Evolutionary conservation across 371 early-diverging fungal genomes (phyloP).

Genomic region (Mucor velutinosus): DNA sequence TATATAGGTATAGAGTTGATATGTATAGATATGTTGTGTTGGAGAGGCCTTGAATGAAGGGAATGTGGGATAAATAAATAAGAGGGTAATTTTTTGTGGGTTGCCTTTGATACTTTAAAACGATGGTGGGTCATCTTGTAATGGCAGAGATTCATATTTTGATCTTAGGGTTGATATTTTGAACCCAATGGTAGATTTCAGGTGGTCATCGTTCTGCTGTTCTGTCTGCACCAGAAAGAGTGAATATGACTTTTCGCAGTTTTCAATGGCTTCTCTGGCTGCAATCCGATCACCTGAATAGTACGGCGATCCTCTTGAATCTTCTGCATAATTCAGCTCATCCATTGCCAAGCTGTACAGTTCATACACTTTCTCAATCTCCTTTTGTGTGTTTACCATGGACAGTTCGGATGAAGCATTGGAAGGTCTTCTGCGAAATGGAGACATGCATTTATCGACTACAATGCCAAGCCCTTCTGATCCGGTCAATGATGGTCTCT

Average conservation of each 20-base stretch:
- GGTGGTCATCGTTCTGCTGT: background rate
- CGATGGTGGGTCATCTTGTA: constrained; percentile 20
- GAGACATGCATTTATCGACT: constrained; percentile 24
- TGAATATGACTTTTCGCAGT: constrained; percentile 22
- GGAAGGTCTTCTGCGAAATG: constrained; percentile 11
- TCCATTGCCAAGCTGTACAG: constrained; percentile 21
- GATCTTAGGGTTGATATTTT: constrained; percentile 22
- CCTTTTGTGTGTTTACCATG: constrained; percentile 1
- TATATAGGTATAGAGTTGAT: background rate
- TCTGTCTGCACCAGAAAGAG: constrained; percentile 3
- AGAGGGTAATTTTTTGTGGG: background rate
- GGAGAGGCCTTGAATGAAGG: background rate
- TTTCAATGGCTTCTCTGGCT: constrained; percentile 43
- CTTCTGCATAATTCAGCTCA: constrained; percentile 41
- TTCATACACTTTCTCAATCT: constrained; percentile 15
- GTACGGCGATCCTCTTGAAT: constrained; percentile 41
- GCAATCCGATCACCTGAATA: constrained; percentile 40
- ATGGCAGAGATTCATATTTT: constrained; percentile 22
- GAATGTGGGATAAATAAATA: background rate
- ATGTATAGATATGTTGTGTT: background rate
- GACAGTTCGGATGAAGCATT: constrained; percentile 8
- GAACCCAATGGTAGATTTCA: constrained; percentile 18
- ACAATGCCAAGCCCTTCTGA: constrained; percentile 5
- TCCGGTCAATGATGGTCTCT: constrained; percentile 10
- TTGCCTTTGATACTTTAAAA: background rate